Conservation (phyloP, 2,329 filamentous ascomycete species). For the Neofusicoccum umdonicola region DNA sequence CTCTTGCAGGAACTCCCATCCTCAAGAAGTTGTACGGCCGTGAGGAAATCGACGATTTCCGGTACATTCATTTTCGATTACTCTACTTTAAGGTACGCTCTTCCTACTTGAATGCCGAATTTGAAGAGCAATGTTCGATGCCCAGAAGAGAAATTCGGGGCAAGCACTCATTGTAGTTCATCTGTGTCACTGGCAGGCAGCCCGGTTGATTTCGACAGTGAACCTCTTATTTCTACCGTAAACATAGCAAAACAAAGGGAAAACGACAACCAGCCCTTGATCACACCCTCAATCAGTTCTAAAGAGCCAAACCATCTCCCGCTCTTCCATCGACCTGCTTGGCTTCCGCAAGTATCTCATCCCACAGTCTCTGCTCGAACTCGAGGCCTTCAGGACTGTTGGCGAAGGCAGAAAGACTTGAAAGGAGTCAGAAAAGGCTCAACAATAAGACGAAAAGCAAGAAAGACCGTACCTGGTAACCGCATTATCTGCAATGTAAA, state of each 20-base stretch:
- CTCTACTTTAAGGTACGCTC: too few relatives aligned
- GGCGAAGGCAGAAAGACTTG: neutral
- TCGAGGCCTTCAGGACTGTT: neutral
- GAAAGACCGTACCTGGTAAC: neutral
- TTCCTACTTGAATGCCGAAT: too few relatives aligned
- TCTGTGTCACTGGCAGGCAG: too few relatives aligned
- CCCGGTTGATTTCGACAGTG: too few relatives aligned
- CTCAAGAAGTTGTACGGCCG: too few relatives aligned
- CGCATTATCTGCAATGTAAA: neutral
- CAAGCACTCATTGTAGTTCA: too few relatives aligned
- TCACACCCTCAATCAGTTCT: neutral
- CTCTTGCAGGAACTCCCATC: too few relatives aligned
- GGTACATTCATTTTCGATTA: too few relatives aligned
- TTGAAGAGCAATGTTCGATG: too few relatives aligned
- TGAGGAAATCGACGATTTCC: too few relatives aligned
- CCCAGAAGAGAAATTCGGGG: too few relatives aligned
- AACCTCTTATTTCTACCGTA: neutral
- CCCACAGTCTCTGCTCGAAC: neutral
- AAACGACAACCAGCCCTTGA: neutral
- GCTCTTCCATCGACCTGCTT: neutral
- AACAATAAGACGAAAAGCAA: neutral
- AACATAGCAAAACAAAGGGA: neutral
- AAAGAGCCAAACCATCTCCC: neutral
- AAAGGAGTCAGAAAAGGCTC: neutral
- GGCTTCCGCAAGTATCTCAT: neutral